Conservation (phyloP, 2,329 filamentous ascomycete genomes). For the Diaporthe caulivora region DNA sequence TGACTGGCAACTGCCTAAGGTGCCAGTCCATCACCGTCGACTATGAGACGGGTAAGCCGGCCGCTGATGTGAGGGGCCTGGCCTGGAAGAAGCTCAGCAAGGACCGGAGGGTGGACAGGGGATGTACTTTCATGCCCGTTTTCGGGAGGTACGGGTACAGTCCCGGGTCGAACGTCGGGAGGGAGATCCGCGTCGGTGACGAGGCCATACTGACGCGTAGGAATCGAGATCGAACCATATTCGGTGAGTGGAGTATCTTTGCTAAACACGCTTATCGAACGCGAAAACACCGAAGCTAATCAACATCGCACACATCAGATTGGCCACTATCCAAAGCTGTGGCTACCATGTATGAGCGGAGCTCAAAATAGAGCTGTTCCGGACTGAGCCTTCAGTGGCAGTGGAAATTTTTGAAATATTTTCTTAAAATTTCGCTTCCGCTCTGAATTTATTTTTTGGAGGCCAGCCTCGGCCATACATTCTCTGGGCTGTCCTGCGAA, state of each 20-base stretch:
- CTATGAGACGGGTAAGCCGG: slow-evolving; percentile 27
- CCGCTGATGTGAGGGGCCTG: slow-evolving; percentile 10
- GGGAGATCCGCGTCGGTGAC: slow-evolving; percentile 7
- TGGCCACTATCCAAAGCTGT: slow-evolving; percentile 12
- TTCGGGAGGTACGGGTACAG: slow-evolving; percentile 26
- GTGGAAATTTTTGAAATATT: too few relatives aligned
- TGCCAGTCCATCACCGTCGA: slow-evolving; percentile 25
- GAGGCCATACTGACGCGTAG: slow-evolving; percentile 13
- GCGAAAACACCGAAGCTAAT: background rate
- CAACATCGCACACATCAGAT: background rate
- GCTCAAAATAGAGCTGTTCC: background rate
- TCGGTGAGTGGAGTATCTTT: background rate
- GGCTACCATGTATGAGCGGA: slow-evolving; percentile 18
- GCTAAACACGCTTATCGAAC: background rate
- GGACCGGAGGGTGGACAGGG: slow-evolving; percentile 7
- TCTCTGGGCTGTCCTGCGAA: too few relatives aligned
- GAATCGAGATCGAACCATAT: slow-evolving; percentile 10
- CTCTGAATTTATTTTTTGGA: too few relatives aligned
- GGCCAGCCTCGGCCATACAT: too few relatives aligned
- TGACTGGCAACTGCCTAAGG: slow-evolving; percentile 21
- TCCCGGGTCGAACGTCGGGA: background rate
- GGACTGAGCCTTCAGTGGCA: background rate
- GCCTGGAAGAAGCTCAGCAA: slow-evolving; percentile 26
- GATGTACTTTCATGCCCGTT: slow-evolving; percentile 9
- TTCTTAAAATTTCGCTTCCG: too few relatives aligned